phyloP scores from a whole-genome alignment of 2,329 filamentous ascomycete genomes.

The Teratosphaeria zuluensis region DNA sequence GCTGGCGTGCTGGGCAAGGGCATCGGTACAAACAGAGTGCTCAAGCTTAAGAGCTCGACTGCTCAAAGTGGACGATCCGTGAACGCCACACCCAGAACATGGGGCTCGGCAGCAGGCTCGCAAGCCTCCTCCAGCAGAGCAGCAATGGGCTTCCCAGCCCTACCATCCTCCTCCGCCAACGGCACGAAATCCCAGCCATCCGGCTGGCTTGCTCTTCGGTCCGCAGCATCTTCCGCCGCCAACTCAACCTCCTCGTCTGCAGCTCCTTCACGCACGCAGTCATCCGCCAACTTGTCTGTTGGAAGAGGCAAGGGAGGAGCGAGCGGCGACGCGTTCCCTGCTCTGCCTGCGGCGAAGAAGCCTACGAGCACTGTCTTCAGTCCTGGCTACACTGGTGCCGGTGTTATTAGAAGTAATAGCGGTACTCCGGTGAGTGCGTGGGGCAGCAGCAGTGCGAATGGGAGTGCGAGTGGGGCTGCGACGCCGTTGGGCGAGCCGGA shows the following conservation, averaged over 20 bases:
- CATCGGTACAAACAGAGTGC: slow-evolving; percentile 49
- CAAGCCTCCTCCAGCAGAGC: slow-evolving; percentile 8
- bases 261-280: slow-evolving; percentile 28
- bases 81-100: slow-evolving; percentile 39
- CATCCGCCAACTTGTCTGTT: slow-evolving; percentile 17
- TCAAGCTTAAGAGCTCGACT: slow-evolving; percentile 61
- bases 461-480: slow-evolving; percentile 15
- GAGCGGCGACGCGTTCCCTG: slow-evolving; percentile 63
- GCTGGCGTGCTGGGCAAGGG: slow-evolving; percentile 40
- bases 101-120: slow-evolving; percentile 34
- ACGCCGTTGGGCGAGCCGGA: slow-evolving; percentile 13
- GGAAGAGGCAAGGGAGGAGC: not conserved
- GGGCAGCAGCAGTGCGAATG: slow-evolving; percentile 8
- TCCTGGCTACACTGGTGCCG: slow-evolving; percentile 39
- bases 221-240: slow-evolving; percentile 20
- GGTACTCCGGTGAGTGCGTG: slow-evolving; percentile 33
- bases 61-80: slow-evolving; percentile 50
- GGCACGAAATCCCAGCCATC: slow-evolving; percentile 11
- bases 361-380: slow-evolving; percentile 47
- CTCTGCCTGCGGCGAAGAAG: slow-evolving; percentile 69
- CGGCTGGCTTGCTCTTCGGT: slow-evolving; percentile 22
- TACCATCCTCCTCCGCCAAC: slow-evolving; percentile 12
- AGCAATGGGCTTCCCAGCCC: slow-evolving; percentile 16
- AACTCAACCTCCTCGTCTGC: slow-evolving; percentile 21
- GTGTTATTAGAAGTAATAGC: slow-evolving; percentile 33